These are phyloP conservation scores for Zasmidium angulare DNA, from an alignment of 2,329 filamentous ascomycete species.

Conservation along the genomic window DNA sequence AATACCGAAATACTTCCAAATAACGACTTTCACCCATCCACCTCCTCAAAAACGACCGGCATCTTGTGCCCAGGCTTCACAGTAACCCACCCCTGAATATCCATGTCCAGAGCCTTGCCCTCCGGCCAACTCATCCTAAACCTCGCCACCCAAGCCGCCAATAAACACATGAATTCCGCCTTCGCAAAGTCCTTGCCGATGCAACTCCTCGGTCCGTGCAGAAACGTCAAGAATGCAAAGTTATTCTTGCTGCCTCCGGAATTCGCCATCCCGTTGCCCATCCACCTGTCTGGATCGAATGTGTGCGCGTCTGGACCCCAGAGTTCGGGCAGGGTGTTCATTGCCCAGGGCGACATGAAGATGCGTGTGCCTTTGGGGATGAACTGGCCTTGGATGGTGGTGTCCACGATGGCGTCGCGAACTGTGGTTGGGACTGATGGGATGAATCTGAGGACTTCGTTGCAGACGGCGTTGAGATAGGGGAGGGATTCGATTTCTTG, in stretches of 20 bases:
- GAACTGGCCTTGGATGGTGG: conserved; percentile 13
- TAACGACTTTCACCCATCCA: background rate
- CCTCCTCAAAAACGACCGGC: background rate
- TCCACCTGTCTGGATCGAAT: conserved; percentile 41
- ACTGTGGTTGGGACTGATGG: conserved; percentile 21
- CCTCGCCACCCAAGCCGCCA: background rate
- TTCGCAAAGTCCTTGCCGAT: background rate
- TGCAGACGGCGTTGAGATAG: conserved; percentile 74
- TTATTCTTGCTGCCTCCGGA: background rate
- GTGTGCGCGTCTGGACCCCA: conserved; percentile 34
- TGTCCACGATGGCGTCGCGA: conserved; percentile 18
- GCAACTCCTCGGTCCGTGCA: conserved; percentile 1
- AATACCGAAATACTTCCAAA: too few relatives aligned
- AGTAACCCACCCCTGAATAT: background rate
- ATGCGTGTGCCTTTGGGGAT: conserved; percentile 50
- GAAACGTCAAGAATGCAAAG: background rate
- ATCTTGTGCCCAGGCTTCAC: background rate
- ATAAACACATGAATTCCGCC: background rate
- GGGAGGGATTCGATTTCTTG: conserved; percentile 66
- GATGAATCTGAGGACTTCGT: conserved; percentile 49
- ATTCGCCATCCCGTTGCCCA: conserved; percentile 32
- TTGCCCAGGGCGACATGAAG: conserved; percentile 55
- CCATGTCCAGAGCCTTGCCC: background rate
- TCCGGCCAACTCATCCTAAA: background rate
- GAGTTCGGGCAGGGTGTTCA: conserved; percentile 31